Evolutionary conservation across 306 rosid species (phyloP), one percentile per base, ranked within the genome.

Genomic region (Quercus suber): DNA sequence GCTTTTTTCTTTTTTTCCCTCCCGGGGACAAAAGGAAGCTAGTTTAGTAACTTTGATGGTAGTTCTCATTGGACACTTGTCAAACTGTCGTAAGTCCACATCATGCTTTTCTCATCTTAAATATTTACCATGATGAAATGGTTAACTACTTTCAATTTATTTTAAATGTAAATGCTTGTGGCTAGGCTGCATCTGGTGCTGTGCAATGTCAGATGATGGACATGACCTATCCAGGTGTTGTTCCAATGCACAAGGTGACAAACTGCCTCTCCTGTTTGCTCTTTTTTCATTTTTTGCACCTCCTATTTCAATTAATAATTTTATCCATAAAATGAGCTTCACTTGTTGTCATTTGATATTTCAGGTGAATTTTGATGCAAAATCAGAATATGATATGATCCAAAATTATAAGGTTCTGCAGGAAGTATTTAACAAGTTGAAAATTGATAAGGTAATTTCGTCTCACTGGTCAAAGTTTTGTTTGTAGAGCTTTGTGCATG

Each of bases 201-300:
- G 97, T 94, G 76, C 98, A 94, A 83, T 94, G 98, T 80, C 98
- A 94, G 84, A 89, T 92, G 90, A 89, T 94, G 85, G 97, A 94
- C 73, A 89, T 89, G 89, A 89, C 98, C 6, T 87, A 88, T 84
- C 94, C 91, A 1, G 98, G 97, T 71, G 91, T 82, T 77, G 98
- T 94, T 86, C 98, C 98, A 81, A 94, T 94, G 97, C 97, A 94
- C 88, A 94, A 92, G 93, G 98, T 92, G 49, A 84, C 8, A 23
- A 57, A 14, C 15, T 75, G 27, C 7, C 72, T 79, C 61, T 73
- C 63, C 31, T 82, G 73, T 65, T 60, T 77, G 11, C 69, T 23
- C 9, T 69, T 63, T 61, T 21, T 20, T 3, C 14, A 14, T 14
- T 2, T 21, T 20, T 71, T 57, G 73, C 33, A 27, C 41, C 31